Percentiles rank a stretch among this genome's conserved stretches.
phyloP scores from a whole-genome alignment of 257 asterid species.

The Pogostemon cablin region DNA sequence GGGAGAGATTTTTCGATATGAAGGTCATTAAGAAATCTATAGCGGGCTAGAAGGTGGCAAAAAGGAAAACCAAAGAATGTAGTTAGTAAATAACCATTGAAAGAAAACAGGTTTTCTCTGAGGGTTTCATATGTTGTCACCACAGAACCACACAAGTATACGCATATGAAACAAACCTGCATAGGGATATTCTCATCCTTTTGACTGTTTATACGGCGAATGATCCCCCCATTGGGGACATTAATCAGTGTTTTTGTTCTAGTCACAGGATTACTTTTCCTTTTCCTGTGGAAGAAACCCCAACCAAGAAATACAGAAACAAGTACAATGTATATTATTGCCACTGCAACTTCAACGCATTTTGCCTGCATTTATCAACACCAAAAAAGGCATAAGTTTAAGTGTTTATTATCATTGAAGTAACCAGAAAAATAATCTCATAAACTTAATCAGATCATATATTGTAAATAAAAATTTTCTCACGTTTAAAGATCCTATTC shows the following conservation, averaged over 20 bases:
- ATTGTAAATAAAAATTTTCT: constrained; percentile 33
- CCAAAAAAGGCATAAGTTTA: constrained; percentile 18
- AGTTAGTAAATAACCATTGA: not conserved
- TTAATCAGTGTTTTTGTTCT: constrained; percentile 74
- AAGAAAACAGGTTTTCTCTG: not conserved
- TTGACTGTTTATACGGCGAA: constrained; percentile 73
- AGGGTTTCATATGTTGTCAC: not conserved
- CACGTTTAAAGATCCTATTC: constrained; percentile 84
- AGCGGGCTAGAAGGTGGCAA: not conserved
- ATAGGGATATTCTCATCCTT: constrained; percentile 87
- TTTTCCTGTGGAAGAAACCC: constrained; percentile 76
- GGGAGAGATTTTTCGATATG: constrained; percentile 8
- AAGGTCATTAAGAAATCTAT: not conserved
- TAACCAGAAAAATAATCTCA: not conserved
- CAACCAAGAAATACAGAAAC: constrained; percentile 87
- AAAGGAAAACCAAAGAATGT: not conserved
- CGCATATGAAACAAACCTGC: constrained; percentile 63
- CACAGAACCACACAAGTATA: constrained; percentile 15
- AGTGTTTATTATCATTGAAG: not conserved
- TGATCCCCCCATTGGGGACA: constrained; percentile 65
- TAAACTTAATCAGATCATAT: constrained; percentile 10
- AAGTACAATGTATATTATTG: constrained; percentile 67
- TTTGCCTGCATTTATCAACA: constrained; percentile 70
- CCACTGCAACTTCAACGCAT: constrained; percentile 83
- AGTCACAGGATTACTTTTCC: constrained; percentile 53